Conservation (phyloP, 2,329 filamentous ascomycete species). For the Talaromyces sp. region DNA sequence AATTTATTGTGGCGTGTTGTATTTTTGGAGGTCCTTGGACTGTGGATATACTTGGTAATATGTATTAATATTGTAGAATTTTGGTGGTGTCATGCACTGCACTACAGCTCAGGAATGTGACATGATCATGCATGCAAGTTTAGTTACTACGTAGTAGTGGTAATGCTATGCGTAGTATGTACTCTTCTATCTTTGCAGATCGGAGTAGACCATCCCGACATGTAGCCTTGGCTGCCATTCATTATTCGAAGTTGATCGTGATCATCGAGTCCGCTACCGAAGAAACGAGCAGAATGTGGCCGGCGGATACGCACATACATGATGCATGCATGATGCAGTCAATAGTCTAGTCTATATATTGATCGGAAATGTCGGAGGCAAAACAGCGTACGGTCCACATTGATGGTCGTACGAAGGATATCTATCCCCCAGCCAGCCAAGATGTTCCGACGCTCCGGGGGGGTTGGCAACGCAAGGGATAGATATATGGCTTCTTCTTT, state of each 20-base stretch:
- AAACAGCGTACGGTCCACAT: background rate
- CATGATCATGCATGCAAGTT: constrained; percentile 5
- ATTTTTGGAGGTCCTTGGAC: background rate
- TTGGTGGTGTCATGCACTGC: background rate
- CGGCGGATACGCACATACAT: background rate
- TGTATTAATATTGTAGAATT: background rate
- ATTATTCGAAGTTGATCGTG: too few species aligned
- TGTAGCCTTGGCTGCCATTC: background rate
- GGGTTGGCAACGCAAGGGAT: background rate
- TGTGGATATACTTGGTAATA: background rate
- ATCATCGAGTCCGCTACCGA: background rate
- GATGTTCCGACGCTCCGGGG: background rate
- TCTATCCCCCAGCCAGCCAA: background rate
- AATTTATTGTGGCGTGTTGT: too few species aligned
- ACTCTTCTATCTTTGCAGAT: too few species aligned
- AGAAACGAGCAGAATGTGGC: background rate
- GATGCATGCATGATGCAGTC: constrained; percentile 5
- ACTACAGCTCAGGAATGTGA: constrained; percentile 12
- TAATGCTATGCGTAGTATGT: too few species aligned
- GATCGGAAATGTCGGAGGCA: background rate
- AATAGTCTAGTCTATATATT: background rate
- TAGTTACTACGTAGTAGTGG: background rate
- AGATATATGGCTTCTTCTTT: background rate
- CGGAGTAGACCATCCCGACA: background rate
- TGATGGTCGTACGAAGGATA: background rate